phyloP scores from a whole-genome alignment of 306 rosid species.

The Styphnolobium japonicum region DNA sequence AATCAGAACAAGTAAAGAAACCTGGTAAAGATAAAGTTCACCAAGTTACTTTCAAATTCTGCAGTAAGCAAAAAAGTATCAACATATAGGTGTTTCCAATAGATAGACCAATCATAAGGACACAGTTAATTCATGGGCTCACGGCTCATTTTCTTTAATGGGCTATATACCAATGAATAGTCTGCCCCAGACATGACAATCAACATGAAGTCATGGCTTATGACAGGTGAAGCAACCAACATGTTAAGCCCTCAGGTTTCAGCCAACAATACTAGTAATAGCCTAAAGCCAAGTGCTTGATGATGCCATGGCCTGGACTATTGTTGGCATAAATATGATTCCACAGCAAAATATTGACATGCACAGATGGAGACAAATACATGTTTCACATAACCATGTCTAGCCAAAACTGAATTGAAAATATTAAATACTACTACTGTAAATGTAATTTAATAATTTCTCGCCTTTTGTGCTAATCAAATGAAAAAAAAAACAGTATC shows the following conservation, averaged over 20 bases:
- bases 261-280: neutral
- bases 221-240: slow-evolving; percentile 10
- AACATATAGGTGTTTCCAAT: neutral
- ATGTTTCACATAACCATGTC: slow-evolving; percentile 2
- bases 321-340: neutral
- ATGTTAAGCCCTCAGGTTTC: slow-evolving; percentile 1
- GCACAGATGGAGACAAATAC: neutral
- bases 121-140: neutral
- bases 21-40: neutral
- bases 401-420: neutral
- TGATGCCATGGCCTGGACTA: neutral
- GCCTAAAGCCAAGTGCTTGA: slow-evolving; percentile 13
- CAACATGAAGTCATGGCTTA: neutral
- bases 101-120: neutral
- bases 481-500: neutral
- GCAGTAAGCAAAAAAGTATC: neutral
- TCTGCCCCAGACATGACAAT: neutral
- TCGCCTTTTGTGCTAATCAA: neutral
- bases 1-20: neutral
- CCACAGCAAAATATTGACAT: neutral
- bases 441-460: neutral
- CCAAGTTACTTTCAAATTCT: slow-evolving; percentile 3
- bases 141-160: neutral
- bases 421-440: neutral
- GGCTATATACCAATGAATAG: slow-evolving; percentile 1